Evolutionary conservation across 768 basidiomycete genomes (phyloP).

Genomic region (Lyophyllum semitale): DNA sequence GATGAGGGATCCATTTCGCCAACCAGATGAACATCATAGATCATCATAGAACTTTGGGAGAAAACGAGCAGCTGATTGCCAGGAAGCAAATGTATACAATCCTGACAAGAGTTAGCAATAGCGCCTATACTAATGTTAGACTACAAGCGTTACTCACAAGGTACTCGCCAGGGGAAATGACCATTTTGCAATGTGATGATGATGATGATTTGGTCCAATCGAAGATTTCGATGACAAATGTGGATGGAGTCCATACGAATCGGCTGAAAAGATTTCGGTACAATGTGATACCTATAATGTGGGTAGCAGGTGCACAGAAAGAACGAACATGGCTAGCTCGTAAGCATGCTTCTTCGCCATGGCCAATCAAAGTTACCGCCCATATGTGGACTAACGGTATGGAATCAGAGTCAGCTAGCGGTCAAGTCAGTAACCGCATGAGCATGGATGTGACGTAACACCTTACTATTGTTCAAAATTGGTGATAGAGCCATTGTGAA

Average conservation of each 20-base stretch:
- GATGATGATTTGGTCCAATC: background rate
- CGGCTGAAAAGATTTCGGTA: slow-evolving; percentile 4
- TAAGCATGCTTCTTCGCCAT: slow-evolving; percentile 3
- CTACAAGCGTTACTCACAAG: background rate
- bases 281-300: background rate
- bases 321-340: background rate
- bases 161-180: background rate
- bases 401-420: background rate
- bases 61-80: slow-evolving; percentile 2
- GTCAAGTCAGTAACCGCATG: background rate
- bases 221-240: slow-evolving; percentile 3
- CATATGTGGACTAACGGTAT: slow-evolving; percentile 1
- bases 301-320: background rate
- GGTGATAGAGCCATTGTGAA: slow-evolving; percentile 6
- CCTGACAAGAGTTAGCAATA: background rate
- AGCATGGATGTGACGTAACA: background rate
- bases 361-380: slow-evolving; percentile 1
- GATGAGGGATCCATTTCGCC: background rate
- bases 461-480: background rate
- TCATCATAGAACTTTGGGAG: background rate
- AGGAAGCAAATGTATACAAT: slow-evolving; percentile 7
- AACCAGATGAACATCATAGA: background rate
- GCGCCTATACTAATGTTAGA: background rate
- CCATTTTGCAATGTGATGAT: background rate
- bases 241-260: background rate